Percentiles rank a stretch among this genome's conserved stretches.
These are phyloP conservation scores for Kondoa subrosea DNA, from an alignment of 768 basidiomycete species.

Conservation along the genomic window DNA sequence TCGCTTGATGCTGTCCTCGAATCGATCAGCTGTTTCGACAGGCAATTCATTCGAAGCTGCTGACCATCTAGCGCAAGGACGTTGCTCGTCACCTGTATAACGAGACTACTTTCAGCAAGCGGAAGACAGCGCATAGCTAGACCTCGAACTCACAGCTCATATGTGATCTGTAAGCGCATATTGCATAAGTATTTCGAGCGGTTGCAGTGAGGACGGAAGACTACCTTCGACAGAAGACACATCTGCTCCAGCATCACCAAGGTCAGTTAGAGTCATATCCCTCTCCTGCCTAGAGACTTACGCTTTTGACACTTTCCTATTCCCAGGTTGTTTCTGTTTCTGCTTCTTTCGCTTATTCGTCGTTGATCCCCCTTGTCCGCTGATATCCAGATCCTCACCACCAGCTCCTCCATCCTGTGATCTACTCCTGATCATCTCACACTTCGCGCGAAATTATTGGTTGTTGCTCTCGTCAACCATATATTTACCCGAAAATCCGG, in stretches of 20 bases:
- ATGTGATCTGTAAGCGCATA: conserved; percentile 18
- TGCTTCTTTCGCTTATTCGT: neutral
- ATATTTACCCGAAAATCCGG: neutral
- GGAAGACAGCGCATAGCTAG: neutral
- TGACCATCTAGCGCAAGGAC: conserved; percentile 81
- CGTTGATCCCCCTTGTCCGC: neutral
- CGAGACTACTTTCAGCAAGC: neutral
- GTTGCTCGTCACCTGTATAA: conserved; percentile 30
- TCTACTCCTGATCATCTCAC: neutral
- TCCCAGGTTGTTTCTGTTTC: neutral
- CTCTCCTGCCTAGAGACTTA: neutral
- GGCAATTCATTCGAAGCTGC: conserved; percentile 29
- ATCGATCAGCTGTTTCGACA: conserved; percentile 17
- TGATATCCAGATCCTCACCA: too few relatives aligned
- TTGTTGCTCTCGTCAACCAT: too few relatives aligned
- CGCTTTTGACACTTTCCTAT: neutral
- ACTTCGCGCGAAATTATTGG: neutral
- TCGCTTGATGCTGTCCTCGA: conserved; percentile 48
- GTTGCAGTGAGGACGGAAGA: neutral
- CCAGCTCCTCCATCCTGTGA: neutral
- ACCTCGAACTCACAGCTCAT: conserved; percentile 27
- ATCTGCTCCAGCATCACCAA: neutral
- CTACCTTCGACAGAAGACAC: neutral
- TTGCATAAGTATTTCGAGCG: neutral
- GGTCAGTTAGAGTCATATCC: neutral